A percentile compares a stretch with the other conserved stretches of the same genome.
Conservation (phyloP, 2,329 filamentous ascomycete species). For the Aspergillus sp. region DNA sequence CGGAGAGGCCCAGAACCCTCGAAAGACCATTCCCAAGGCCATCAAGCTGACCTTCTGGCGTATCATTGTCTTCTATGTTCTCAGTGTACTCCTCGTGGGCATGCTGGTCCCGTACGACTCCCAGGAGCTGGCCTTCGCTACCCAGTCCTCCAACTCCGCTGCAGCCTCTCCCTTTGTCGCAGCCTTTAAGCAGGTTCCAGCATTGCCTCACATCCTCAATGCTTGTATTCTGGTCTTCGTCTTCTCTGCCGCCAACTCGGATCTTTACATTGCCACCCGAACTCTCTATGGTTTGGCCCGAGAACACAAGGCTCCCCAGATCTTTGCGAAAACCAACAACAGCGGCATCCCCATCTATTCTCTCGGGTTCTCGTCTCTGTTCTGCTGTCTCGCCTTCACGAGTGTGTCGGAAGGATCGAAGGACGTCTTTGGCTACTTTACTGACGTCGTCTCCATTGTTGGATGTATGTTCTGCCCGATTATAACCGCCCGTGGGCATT, state of each 20-base stretch:
- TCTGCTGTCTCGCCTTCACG: conserved; percentile 67
- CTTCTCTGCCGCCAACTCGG: conserved; percentile 27
- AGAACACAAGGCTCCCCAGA: conserved; percentile 66
- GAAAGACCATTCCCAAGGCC: conserved; percentile 68
- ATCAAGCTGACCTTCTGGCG: conserved; percentile 79
- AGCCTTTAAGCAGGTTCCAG: neutral
- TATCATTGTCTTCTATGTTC: conserved; percentile 76
- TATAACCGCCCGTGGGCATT: neutral
- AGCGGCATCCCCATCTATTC: conserved; percentile 68
- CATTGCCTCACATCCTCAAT: conserved; percentile 3
- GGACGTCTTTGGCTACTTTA: conserved; percentile 58
- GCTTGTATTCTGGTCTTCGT: neutral
- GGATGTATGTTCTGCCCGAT: neutral
- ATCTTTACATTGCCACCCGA: conserved; percentile 71
- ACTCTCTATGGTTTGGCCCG: conserved; percentile 70
- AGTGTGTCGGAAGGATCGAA: conserved; percentile 55
- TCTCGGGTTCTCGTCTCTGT: conserved; percentile 57
- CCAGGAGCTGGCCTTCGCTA: conserved; percentile 53
- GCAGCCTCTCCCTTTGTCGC: conserved; percentile 65
- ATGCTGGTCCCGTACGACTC: conserved; percentile 75
- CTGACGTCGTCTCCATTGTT: neutral
- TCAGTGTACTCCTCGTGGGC: conserved; percentile 71
- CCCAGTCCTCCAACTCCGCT: conserved; percentile 48
- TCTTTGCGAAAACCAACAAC: conserved; percentile 66
- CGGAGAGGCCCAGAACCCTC: conserved; percentile 73